Base-by-base conservation (phyloP, 2,329 filamentous ascomycete species). In the Tolypocladium guangdongense region DNA sequence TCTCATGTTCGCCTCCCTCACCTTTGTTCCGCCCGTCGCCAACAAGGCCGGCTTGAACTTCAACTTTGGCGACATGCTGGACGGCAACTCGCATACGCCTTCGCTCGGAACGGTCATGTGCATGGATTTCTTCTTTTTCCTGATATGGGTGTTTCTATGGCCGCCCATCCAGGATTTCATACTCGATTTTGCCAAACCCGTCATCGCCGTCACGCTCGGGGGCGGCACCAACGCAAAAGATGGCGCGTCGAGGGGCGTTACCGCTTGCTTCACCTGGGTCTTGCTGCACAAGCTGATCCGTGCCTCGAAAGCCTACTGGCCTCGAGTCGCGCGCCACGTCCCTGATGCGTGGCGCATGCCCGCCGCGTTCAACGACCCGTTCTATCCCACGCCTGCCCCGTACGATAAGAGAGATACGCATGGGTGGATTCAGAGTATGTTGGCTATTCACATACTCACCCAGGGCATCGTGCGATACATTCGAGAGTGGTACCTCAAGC, bases 41-140 rank as follows among this genome's bases (percentile, higher is more conserved):
- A 86, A 85, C 51, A 87, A 87, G 65, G 84, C 89, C 56, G 87
- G 87, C 58, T 74, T 90, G 61, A 92, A 88, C 65, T 72, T 90
- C 58, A 93, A 88, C 64, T 82, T 96, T 63, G 89, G 88, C 68
- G 91, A 96, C 67, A 88, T 96, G 62, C 91, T 96, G 66, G 89
- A 95, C 67, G 87, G 88, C 56, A 88, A 88, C 57, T 83, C 88
- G 50, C 90, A 88, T 58, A 91, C 89, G 45, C 91, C 91, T 22
- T 95, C 90, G 7, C 74, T 96, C 56, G 86, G 87, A 55, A 95
- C 90, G 7, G 86, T 95, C 59, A 74, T 92, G 54, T 85, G 89
- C 58, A 87, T 95, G 69, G 92, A 96, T 67, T 77, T 86, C 50
- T 80, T 93, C 63, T 87, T 92, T 61, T 78, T 96, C 61, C 75